These are phyloP conservation scores for Talaromyces sp. DNA, from an alignment of 2,329 filamentous ascomycete species.

Conservation along the genomic window DNA sequence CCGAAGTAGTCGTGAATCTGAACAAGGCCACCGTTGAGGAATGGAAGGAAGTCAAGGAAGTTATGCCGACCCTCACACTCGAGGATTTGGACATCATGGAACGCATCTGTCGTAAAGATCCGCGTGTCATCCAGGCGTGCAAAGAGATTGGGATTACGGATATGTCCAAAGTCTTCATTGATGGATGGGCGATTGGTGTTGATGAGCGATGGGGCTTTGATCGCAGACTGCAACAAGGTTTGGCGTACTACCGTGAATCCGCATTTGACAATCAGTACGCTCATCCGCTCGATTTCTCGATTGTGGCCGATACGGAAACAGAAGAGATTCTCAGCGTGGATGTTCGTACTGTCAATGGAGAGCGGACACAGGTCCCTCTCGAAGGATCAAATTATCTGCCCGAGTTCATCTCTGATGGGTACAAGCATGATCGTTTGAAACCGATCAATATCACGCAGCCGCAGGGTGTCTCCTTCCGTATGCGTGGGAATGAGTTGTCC, in stretches of 20 bases:
- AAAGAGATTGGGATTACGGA: constrained; percentile 49
- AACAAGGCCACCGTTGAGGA: constrained; percentile 26
- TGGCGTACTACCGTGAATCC: constrained; percentile 56
- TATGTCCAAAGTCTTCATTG: constrained; percentile 95
- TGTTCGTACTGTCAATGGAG: constrained; percentile 70
- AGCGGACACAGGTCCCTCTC: constrained; percentile 66
- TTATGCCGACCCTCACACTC: constrained; percentile 45
- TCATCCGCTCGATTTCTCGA: constrained; percentile 88
- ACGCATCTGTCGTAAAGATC: constrained; percentile 31
- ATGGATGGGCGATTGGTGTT: constrained; percentile 53
- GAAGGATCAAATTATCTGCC: constrained; percentile 53
- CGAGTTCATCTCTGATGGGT: constrained; percentile 70
- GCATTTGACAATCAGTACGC: constrained; percentile 80
- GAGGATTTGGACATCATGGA: constrained; percentile 36
- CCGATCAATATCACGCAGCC: constrained; percentile 84
- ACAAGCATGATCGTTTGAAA: constrained; percentile 71
- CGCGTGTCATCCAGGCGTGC: constrained; percentile 33
- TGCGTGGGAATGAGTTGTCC: constrained; percentile 68
- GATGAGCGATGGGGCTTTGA: constrained; percentile 50
- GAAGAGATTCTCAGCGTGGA: constrained; percentile 78
- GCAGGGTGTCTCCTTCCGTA: constrained; percentile 79
- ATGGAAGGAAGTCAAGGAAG: constrained; percentile 40
- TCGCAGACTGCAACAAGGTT: constrained; percentile 56
- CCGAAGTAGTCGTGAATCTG: constrained; percentile 31
- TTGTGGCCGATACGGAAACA: constrained; percentile 80